Evolutionary conservation across 2,329 filamentous ascomycete species (phyloP), one percentile per base, ranked within the genome.

Genomic region (Alternaria sp.): DNA sequence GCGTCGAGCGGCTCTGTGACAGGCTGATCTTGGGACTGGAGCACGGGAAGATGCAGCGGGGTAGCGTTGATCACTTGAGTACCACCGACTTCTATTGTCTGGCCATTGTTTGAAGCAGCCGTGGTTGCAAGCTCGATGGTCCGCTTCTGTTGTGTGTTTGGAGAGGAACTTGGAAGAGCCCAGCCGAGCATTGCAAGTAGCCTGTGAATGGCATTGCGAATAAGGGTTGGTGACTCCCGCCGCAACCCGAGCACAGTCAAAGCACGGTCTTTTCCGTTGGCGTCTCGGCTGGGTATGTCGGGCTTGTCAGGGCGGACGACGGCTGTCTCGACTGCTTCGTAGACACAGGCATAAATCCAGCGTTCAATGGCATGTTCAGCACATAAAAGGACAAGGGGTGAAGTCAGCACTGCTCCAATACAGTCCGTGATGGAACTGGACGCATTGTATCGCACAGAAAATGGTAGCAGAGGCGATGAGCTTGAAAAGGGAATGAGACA

Each of bases 401-500:
- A 77, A 22, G 70, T 70, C 28, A 74, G 7, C 2, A 66, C 30
- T 11, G 67, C 68, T 40, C 61, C 63, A n/a, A 62, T 22, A 53
- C 61, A 63, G 30, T 62, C 65, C 9, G 53, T 9, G 14, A 63
- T 40, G 16, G 72, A 69, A 18, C 61, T 60, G 28, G 65, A 68
- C 14, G 64, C 58, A 32, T 56, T 34, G 48, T 66, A 64, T 18
- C 71, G 52, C 32, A 61, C 25, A 11, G 67, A 74, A n/a, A 69
- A 64, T 7, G 67, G 71, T 20, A 56, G 40, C 12, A 76, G 62
- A 16, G 75, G 74, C 5, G 74, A 77, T 25, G 51, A 60, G 4
- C 44, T 28, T n/a, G 73, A 75, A 38, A 77, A 74, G 1, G 74
- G 75, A 22, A 74, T 63, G 36, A 77, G 72, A 1, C 72, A 61